A percentile compares a stretch with the other conserved stretches of the same genome.
phyloP scores from a whole-genome alignment of 1,139 yeast species.

The Hansenula lynferdii region DNA sequence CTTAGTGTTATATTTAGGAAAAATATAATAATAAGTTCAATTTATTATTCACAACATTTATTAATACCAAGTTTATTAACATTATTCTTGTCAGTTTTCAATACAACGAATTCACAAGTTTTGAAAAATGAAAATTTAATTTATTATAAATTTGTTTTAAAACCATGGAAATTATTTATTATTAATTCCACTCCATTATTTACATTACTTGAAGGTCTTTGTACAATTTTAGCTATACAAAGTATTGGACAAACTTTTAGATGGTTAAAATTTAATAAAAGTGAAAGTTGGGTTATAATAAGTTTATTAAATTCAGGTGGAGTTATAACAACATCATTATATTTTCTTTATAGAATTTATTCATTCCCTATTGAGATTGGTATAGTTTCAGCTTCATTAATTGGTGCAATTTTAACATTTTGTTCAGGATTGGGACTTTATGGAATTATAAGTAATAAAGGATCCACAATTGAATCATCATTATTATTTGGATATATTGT shows the following conservation, averaged over 20 bases:
- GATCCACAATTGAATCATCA: slow-evolving; percentile 87
- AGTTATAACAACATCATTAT: slow-evolving; percentile 68
- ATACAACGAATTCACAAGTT: slow-evolving; percentile 21
- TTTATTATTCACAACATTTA: slow-evolving; percentile 79
- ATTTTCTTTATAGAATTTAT: slow-evolving; percentile 79
- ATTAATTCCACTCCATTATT: slow-evolving; percentile 84
- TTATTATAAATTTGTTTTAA: slow-evolving; percentile 35
- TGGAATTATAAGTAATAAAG: slow-evolving; percentile 80
- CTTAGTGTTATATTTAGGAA: slow-evolving; percentile 52
- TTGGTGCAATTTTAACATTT: slow-evolving; percentile 80
- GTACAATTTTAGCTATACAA: slow-evolving; percentile 84
- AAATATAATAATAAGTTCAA: slow-evolving; percentile 45
- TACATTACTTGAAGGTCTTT: slow-evolving; percentile 87
- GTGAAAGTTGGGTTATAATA: slow-evolving; percentile 78
- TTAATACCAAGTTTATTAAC: slow-evolving; percentile 79
- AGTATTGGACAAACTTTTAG: slow-evolving; percentile 81
- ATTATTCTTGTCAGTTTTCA: slow-evolving; percentile 58
- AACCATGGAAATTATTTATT: slow-evolving; percentile 66
- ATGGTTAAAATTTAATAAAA: slow-evolving; percentile 48
- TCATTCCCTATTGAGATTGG: slow-evolving; percentile 68
- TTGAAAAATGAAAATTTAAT: slow-evolving; percentile 15
- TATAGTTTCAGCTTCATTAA: slow-evolving; percentile 69
- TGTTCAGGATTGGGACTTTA: slow-evolving; percentile 72
- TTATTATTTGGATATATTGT: slow-evolving; percentile 86
- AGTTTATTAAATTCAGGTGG: slow-evolving; percentile 72